Percentiles rank a stretch among this genome's conserved stretches.
These are phyloP conservation scores for Fusarium miscanthi DNA, from an alignment of 2,329 filamentous ascomycete genomes.

Conservation along the genomic window DNA sequence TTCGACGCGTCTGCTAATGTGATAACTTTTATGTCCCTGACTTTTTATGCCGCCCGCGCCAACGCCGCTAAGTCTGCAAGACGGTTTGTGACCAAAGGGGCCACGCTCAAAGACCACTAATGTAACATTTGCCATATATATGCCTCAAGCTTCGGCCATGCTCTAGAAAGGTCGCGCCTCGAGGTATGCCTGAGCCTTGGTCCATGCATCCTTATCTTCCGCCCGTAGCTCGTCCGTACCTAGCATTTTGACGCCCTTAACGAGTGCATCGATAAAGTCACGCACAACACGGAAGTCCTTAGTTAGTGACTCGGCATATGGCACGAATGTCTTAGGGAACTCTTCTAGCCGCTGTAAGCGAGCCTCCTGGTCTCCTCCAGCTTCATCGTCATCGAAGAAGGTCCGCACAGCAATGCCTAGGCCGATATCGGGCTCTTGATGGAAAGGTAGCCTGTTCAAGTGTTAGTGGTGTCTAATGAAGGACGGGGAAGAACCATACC, in stretches of 20 bases:
- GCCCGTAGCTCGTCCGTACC: slow-evolving; percentile 59
- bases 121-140: slow-evolving; percentile 35
- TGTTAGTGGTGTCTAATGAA: slow-evolving; percentile 25
- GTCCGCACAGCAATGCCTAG: slow-evolving; percentile 84
- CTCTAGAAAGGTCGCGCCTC: slow-evolving; percentile 55
- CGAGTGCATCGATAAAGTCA: slow-evolving; percentile 68
- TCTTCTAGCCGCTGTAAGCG: slow-evolving; percentile 58
- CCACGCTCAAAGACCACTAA: slow-evolving; percentile 35
- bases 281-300: slow-evolving; percentile 69
- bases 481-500: slow-evolving; percentile 60
- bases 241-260: slow-evolving; percentile 67
- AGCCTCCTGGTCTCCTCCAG: slow-evolving; percentile 63
- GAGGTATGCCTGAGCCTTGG: slow-evolving; percentile 66
- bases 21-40: slow-evolving; percentile 41
- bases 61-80: slow-evolving; percentile 44
- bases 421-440: slow-evolving; percentile 76
- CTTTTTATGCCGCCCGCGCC: slow-evolving; percentile 42
- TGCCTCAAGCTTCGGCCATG: slow-evolving; percentile 21
- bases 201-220: slow-evolving; percentile 64
- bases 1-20: slow-evolving; percentile 32
- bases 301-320: slow-evolving; percentile 66
- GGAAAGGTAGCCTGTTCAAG: slow-evolving; percentile 69
- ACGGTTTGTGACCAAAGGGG: slow-evolving; percentile 38
- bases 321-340: slow-evolving; percentile 67
- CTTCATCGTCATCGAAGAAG: slow-evolving; percentile 78